A percentile compares a stretch with the other conserved stretches of the same genome.
Evolutionary conservation across 495 filamentous ascomycete species (phyloP).

Genomic region (Diplogelasinospora grovesii): DNA sequence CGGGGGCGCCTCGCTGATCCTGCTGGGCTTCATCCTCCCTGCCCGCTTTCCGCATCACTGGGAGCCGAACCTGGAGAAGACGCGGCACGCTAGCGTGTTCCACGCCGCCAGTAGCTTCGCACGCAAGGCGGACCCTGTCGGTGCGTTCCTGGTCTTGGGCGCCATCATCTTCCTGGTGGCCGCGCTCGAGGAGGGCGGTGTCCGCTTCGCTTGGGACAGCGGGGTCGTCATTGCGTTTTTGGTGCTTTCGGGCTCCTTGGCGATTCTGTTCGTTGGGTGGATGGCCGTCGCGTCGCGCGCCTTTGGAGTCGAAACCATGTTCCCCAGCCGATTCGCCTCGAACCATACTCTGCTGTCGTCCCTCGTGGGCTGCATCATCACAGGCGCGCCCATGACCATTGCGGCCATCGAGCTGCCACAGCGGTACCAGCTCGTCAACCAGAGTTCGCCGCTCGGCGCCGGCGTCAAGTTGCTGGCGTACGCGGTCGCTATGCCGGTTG

Average conservation of each 20-base stretch:
- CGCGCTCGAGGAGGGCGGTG: conserved; percentile 50
- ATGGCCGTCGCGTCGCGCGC: no score
- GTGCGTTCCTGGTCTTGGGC: conserved; percentile 19
- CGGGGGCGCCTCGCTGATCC: background rate
- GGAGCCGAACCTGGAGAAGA: background rate
- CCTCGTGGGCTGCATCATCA: no score
- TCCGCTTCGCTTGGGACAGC: conserved; percentile 41
- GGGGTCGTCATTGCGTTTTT: conserved; percentile 45
- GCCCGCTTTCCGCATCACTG: conserved; percentile 2
- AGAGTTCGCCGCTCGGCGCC: background rate
- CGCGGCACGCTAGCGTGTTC: background rate
- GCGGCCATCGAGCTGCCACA: conserved; percentile 4
- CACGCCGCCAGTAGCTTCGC: background rate
- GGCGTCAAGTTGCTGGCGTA: conserved; percentile 5
- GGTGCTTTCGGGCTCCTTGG: conserved; percentile 40
- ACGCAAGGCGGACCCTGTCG: conserved; percentile 24
- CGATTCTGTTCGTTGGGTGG: conserved; percentile 31
- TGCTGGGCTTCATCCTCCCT: background rate
- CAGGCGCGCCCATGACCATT: conserved; percentile 5
- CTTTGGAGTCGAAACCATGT: no score
- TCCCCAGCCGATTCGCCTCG: no score
- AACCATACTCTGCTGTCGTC: no score
- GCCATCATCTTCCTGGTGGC: conserved; percentile 29
- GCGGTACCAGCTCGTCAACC: conserved; percentile 6
- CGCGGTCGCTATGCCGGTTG: conserved; percentile 1